These are phyloP conservation scores for Saccharomycopsis sp. DNA, from an alignment of 805 yeast genomes.

Conservation along the genomic window DNA sequence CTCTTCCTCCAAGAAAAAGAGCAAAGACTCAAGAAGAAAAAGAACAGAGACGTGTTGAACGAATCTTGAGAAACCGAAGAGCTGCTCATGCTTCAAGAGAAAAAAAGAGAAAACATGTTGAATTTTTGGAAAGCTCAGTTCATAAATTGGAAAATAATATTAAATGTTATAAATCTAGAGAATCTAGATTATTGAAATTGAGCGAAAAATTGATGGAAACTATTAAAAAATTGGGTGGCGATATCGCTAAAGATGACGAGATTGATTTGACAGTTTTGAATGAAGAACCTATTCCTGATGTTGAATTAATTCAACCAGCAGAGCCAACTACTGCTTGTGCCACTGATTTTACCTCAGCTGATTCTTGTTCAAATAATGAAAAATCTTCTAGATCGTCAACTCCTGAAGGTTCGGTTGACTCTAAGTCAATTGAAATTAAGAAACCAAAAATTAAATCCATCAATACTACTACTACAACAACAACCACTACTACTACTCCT, in stretches of 20 bases:
- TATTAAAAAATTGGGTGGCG: constrained; percentile 11
- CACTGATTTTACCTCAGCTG: constrained; percentile 9
- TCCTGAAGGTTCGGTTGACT: constrained; percentile 16
- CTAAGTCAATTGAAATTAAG: background rate
- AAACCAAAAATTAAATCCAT: background rate
- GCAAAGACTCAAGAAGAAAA: constrained; percentile 96
- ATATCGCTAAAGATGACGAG: constrained; percentile 4
- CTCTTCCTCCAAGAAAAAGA: constrained; percentile 90
- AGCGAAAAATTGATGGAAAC: constrained; percentile 12
- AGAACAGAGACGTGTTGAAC: constrained; percentile 90
- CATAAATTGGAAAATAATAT: constrained; percentile 26
- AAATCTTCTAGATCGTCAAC: constrained; percentile 19
- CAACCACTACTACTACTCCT: background rate
- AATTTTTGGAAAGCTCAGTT: constrained; percentile 58
- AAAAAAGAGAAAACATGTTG: constrained; percentile 89
- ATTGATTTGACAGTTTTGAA: constrained; percentile 10
- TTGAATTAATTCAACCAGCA: constrained; percentile 17
- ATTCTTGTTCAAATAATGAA: constrained; percentile 22
- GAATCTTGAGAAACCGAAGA: constrained; percentile 87
- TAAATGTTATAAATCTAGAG: constrained; percentile 14
- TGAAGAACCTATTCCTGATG: constrained; percentile 17
- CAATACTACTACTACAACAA: background rate
- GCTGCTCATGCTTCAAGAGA: constrained; percentile 98
- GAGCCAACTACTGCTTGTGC: no score
- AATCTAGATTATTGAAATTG: constrained; percentile 14